Conservation (phyloP, 352 stramenopile genomes). For the Phytophthora vignae region DNA sequence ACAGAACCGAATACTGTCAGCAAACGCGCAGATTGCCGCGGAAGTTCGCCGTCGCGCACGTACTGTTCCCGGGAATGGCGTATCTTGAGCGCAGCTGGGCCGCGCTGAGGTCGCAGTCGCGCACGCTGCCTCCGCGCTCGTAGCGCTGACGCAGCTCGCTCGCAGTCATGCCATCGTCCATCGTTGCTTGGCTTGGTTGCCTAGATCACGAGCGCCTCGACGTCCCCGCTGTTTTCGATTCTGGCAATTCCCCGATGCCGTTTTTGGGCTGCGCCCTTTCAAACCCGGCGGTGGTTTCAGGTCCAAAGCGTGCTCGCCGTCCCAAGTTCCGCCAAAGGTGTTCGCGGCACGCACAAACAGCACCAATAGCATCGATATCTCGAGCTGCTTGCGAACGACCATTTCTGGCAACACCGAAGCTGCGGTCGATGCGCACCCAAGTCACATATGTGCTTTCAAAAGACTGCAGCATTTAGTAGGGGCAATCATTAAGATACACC, state of each 20-base stretch:
- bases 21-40: neutral
- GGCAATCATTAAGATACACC: neutral
- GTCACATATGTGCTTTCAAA: too few relatives aligned
- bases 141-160: slow-evolving; percentile 80
- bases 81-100: slow-evolving; percentile 83
- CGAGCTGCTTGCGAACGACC: too few relatives aligned
- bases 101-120: slow-evolving; percentile 79
- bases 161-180: slow-evolving; percentile 73
- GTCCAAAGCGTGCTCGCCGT: neutral
- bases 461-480: too few relatives aligned
- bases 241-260: slow-evolving; percentile 1
- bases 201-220: slow-evolving; percentile 2
- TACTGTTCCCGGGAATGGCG: slow-evolving; percentile 86
- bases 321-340: neutral
- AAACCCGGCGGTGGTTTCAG: slow-evolving; percentile 14
- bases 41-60: slow-evolving; percentile 19
- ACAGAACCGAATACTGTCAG: neutral
- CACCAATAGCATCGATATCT: too few relatives aligned
- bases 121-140: slow-evolving; percentile 74
- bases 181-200: slow-evolving; percentile 9
- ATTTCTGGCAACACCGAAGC: too few relatives aligned
- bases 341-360: too few relatives aligned
- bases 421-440: too few relatives aligned
- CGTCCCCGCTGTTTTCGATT: slow-evolving; percentile 5
- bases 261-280: slow-evolving; percentile 23